Evolutionary conservation across 805 yeast genomes (phyloP).

Genomic region (Starmerella roubikii): DNA sequence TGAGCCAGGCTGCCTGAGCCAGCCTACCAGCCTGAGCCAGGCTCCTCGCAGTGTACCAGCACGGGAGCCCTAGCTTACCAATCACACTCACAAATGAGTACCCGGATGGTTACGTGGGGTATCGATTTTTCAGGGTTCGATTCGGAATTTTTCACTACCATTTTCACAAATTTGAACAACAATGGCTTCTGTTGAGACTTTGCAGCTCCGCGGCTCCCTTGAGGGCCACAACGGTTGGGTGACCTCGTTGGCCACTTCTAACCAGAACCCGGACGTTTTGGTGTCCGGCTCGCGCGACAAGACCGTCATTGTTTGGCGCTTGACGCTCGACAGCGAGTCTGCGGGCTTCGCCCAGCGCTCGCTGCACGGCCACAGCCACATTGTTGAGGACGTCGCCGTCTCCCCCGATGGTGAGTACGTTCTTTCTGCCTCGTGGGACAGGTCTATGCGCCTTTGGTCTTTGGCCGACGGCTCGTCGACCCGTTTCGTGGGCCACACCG

Average conservation of each 20-base stretch:
- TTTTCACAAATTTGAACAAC: not conserved
- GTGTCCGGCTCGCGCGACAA: constrained; percentile 98
- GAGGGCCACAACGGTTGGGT: constrained; percentile 81
- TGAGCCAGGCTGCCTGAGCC: too few relatives aligned
- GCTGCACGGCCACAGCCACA: constrained; percentile 97
- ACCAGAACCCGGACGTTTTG: constrained; percentile 94
- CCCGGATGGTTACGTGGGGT: constrained; percentile 19
- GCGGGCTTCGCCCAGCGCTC: constrained; percentile 98
- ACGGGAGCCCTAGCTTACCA: constrained; percentile 1
- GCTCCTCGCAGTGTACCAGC: too few relatives aligned
- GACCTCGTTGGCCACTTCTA: constrained; percentile 94
- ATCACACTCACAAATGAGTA: constrained; percentile 12
- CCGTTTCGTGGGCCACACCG: constrained; percentile 96
- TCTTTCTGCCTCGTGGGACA: constrained; percentile 98
- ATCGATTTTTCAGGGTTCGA: constrained; percentile 1
- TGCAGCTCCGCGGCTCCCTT: constrained; percentile 98
- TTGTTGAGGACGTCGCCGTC: constrained; percentile 93
- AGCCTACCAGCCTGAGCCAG: too few relatives aligned
- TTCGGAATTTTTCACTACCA: too few relatives aligned
- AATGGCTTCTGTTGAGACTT: constrained; percentile 50
- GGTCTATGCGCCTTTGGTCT: constrained; percentile 98
- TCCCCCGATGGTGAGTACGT: constrained; percentile 97
- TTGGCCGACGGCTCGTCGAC: constrained; percentile 83
- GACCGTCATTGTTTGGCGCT: constrained; percentile 95
- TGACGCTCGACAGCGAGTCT: constrained; percentile 89